A percentile compares a stretch with the other conserved stretches of the same genome.
phyloP scores from a whole-genome alignment of 129 eudicot species.

The Chrysanthemum seticuspe region DNA sequence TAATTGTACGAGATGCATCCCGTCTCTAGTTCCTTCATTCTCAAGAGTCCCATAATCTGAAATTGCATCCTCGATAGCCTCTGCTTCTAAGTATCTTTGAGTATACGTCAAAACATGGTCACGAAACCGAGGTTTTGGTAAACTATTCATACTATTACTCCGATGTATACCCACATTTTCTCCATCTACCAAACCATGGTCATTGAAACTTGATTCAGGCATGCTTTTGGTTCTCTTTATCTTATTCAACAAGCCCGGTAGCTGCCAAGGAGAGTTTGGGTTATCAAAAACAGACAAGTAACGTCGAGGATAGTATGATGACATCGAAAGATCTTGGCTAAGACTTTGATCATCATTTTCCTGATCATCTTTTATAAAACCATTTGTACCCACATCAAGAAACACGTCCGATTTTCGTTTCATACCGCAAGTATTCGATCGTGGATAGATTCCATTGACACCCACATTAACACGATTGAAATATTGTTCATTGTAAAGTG shows the following conservation, averaged over 20 bases:
- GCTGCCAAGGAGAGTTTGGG: conserved; percentile 4
- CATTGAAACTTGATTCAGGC: conserved; percentile 29
- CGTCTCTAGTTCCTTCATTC: conserved; percentile 44
- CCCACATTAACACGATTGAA: conserved; percentile 15
- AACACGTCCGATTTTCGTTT: conserved; percentile 30
- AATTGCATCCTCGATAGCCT: conserved; percentile 67
- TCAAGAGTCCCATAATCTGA: conserved; percentile 18
- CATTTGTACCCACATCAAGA: conserved; percentile 18
- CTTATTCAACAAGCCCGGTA: too few species aligned
- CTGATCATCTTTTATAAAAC: background rate
- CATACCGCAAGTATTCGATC: conserved; percentile 17
- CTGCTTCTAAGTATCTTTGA: conserved; percentile 60
- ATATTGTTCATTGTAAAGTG: conserved; percentile 29
- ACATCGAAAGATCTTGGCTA: conserved; percentile 27
- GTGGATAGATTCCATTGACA: conserved; percentile 29
- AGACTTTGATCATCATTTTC: conserved; percentile 6
- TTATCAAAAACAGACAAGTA: conserved; percentile 27
- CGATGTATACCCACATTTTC: conserved; percentile 23
- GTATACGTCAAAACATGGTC: conserved; percentile 67
- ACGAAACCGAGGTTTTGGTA: conserved; percentile 61
- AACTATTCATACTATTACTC: conserved; percentile 46
- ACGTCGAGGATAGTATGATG: conserved; percentile 19
- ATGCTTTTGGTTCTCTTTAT: conserved; percentile 47
- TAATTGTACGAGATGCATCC: conserved; percentile 60
- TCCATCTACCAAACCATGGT: conserved; percentile 5